Percentiles rank a stretch among this genome's conserved stretches.
Conservation (phyloP, 306 rosid genomes). For the Fragaria ananassa region DNA sequence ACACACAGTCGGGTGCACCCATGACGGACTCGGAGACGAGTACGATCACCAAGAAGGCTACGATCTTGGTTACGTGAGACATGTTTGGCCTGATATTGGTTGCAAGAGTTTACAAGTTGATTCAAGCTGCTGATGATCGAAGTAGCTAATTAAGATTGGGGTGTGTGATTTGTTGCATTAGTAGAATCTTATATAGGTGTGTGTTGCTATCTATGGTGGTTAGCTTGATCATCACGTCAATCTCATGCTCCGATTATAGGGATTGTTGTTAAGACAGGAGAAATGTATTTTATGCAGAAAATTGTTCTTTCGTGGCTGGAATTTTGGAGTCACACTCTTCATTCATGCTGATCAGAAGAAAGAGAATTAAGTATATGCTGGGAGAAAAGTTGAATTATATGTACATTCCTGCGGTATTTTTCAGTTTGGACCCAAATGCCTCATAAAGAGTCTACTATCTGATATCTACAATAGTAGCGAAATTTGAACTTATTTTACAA, state of each 20-base stretch:
- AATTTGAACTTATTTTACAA: too few species aligned
- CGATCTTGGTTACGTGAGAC: background rate
- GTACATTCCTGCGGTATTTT: background rate
- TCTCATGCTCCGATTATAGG: background rate
- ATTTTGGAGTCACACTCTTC: constrained; percentile 6
- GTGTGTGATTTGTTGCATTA: background rate
- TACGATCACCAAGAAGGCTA: background rate
- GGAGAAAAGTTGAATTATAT: background rate
- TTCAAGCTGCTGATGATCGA: background rate
- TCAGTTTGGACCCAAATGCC: background rate
- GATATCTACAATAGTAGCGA: too few species aligned
- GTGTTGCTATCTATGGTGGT: background rate
- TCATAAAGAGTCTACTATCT: too few species aligned
- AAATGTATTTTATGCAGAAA: background rate
- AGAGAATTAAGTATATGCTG: background rate
- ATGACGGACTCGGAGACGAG: background rate
- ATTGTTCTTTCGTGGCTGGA: constrained; percentile 1
- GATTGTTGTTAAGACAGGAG: background rate
- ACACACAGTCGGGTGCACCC: background rate
- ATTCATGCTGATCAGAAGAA: background rate
- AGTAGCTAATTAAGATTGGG: background rate
- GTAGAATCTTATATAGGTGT: background rate
- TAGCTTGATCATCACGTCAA: background rate
- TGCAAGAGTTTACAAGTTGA: background rate
- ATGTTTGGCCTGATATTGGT: background rate